Base-by-base conservation (phyloP, 1,284 basidiomycete genomes). In the Cryptococcus sp. region DNA sequence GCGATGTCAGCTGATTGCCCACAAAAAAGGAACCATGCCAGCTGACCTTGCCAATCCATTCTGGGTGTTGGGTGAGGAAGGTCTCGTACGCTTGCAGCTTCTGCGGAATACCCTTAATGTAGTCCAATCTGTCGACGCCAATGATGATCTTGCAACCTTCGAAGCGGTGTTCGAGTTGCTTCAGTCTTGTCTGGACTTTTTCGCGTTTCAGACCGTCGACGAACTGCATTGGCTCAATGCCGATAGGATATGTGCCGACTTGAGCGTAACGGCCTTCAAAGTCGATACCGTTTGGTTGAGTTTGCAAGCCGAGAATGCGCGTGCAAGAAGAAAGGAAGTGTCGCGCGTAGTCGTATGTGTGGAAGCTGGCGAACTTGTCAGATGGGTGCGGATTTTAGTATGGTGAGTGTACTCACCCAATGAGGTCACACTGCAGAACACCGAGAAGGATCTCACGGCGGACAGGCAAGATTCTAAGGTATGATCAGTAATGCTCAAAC, bases 21-120 rank as follows among this genome's bases (percentile, higher is more conserved):
- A 2, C 5, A 17, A 13, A n/a, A 5, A 7, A 15, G 1, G 16
- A 7, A 7, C 0, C 38, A n/a, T n/a, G 10, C 10, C 11, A 8
- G 48, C 80, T 57, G 53, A 86, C 88, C 83, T 97, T 99, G 67
- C 96, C 96, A 63, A 99, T 93, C 94, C 94, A 99, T 78, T 99
- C 95, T 0, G 96, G 96, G 76, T 99, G 94, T 66, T 98, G 93
- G 19, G 89, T 88, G 44, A 99, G 84, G 85, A 99, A 99, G 44
- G 95, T 86, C 76, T 99, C 96, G 57, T 99, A 84, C 0, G 92
- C 95, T 76, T 98, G 93, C 55, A 99, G 81, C 79, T 99, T 99
- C 78, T 99, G 95, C 2, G 95, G 95, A 27, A 99, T 93, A 73
- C 95, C 95, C 83, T 99, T 99, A 87, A 99, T 99, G 80, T 99